Evolutionary conservation across 1,284 basidiomycete genomes (phyloP), one percentile per base, ranked within the genome.

Genomic region (Pisolithus thermaeus): DNA sequence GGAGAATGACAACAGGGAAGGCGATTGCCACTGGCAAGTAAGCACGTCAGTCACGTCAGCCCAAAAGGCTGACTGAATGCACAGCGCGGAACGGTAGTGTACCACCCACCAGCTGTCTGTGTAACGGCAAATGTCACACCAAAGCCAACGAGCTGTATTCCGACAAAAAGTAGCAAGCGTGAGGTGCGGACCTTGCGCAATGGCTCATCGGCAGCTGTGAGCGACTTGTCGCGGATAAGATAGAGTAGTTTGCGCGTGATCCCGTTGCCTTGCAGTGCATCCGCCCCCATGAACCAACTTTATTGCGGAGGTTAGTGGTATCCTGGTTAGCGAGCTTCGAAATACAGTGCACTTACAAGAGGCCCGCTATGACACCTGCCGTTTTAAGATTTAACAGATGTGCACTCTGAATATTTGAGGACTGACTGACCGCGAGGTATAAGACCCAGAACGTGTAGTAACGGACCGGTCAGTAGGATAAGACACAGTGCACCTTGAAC

Each of bases 111-210:
- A 49, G 91, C 87, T 0, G 93, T 97, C 66, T 97, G 93, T 1
- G 91, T 93, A 59, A 97, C 86, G 0, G 90, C 90, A 65, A 97
- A 92, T 0, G 93, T 95, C 6, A 87, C 84, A 0, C 87, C 93
- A 59, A 97, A 97, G 11, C 88, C 91, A 6, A 89, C 57, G 49
- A 97, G 79, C 68, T 98, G 91, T 35, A 97, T 77, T 5, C 73
- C 70, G 1, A 92, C 73, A 65, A 93, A 97, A 7, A 92, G 67
- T n/a, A 85, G 60, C 50, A 97, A 84, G 38, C 87, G 78, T 0
- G 81, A 84, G 62, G 83, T 86, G 49, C 89, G 80, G 25, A 98
- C 85, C 58, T 74, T 75, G 32, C 77, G 77, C 3, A 97, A 77
- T 0, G 91, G 89, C 28, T 94, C 89, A 36, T 78, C 66, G 1